Evolutionary conservation across 768 basidiomycete species (phyloP).

Genomic region (Tricholoma furcatifolium): DNA sequence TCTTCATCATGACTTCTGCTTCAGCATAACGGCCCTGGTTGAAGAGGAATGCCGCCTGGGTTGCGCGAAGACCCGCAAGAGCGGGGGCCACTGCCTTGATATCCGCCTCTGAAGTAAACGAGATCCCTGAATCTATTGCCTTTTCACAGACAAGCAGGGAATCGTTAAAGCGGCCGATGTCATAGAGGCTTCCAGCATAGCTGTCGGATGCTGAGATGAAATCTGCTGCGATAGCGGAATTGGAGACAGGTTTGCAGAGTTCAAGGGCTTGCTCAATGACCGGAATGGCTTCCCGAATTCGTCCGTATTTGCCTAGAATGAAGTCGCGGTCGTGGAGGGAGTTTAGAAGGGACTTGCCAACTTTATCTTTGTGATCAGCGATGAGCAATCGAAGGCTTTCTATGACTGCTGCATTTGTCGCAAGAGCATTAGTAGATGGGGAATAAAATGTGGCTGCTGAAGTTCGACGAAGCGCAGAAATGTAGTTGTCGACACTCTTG

Average conservation of each 20-base stretch:
- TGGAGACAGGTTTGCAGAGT: neutral
- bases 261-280: neutral
- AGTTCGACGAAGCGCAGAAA: neutral
- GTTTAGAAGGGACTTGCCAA: neutral
- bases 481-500: neutral
- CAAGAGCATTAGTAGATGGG: neutral
- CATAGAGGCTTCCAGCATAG: conserved; percentile 4
- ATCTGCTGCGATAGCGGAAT: neutral
- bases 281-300: conserved; percentile 6
- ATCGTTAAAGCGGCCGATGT: conserved; percentile 5
- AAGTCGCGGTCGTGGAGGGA: conserved; percentile 2
- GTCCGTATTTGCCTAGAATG: conserved; percentile 8
- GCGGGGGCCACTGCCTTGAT: conserved; percentile 1
- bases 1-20: neutral
- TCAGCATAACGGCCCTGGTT: conserved; percentile 5
- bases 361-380: conserved; percentile 1
- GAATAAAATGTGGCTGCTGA: neutral
- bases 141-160: conserved; percentile 2
- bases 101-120: neutral
- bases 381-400: conserved; percentile 3
- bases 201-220: neutral
- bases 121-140: conserved; percentile 1
- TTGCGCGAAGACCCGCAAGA: neutral
- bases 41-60: neutral
- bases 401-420: conserved; percentile 4